Conservation (phyloP, 768 basidiomycete genomes). For the Leucocoprinus leucothites region DNA sequence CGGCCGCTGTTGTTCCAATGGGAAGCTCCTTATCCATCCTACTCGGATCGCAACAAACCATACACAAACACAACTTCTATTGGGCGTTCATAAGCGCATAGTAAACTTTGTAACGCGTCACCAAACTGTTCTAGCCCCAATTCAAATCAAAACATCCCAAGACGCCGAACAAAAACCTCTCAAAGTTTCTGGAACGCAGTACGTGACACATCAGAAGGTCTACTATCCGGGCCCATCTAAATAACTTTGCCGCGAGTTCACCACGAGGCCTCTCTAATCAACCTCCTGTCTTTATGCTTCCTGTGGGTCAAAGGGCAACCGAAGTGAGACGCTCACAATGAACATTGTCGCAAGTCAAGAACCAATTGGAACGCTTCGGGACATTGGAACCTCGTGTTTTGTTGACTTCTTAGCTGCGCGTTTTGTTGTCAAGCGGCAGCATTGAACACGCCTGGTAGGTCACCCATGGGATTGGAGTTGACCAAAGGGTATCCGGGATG, state of each 20-base stretch:
- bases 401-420: too few species aligned
- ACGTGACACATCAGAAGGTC: background rate
- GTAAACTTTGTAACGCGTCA: too few species aligned
- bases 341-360: too few species aligned
- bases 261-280: slow-evolving; percentile 4
- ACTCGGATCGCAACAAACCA: background rate
- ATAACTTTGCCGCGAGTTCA: background rate
- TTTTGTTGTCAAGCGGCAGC: background rate
- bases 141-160: too few species aligned
- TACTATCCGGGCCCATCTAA: background rate
- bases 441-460: background rate
- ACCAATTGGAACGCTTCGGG: too few species aligned
- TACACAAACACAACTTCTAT: background rate
- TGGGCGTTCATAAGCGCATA: too few species aligned
- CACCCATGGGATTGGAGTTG: background rate
- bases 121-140: too few species aligned
- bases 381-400: too few species aligned
- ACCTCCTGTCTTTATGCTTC: background rate
- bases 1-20: too few species aligned
- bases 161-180: too few species aligned
- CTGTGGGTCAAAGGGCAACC: background rate
- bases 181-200: background rate
- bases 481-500: background rate
- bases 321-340: too few species aligned
- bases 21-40: background rate